Evolutionary conservation across 148 eudicot genomes (phyloP), one percentile per base, ranked within the genome.

Genomic region (Silene conica): DNA sequence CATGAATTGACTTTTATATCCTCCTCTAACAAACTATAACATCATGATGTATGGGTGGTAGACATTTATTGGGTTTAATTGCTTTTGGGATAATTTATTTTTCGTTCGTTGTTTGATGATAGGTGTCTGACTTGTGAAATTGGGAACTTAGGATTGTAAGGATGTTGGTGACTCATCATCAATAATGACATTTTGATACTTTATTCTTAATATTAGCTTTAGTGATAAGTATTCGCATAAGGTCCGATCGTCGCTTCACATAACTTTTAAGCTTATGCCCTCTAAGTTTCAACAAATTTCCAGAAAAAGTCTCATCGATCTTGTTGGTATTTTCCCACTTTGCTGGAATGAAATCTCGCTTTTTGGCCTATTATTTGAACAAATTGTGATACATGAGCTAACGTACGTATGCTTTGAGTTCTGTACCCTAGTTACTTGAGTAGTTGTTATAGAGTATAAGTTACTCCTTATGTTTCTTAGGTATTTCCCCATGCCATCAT

Each of bases 11-110:
- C 72, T 25, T 16, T 72, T 72, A 3, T 57, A 43, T 45, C 80
- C 76, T 78, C 50, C 28, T 31, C 46, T 58, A 76, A 67, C 28
- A 65, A 76, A 73, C 70, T 15, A 10, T n/a, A n/a, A 19, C 22
- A 20, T 59, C 63, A 48, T 11, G 54, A 48, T 48, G 22, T 22
- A 59, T 59, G 23, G 25, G 22, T 59, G 26, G 23, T 26, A 20
- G 54, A 14, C 21, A 31, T 57, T 72, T 76, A 71, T 46, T 73
- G 72, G 20, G 76, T 72, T 72, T 55, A 78, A 56, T 22, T 77
- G 80, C 80, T 67, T 75, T 72, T 58, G 22, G 8, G 67, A 60
- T 57, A 45, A 25, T 11, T 56, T 38, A 64, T 50, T 71, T n/a
- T 45, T 70, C 76, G 63, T 50, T 20, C 21, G 18, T 68, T 76